phyloP scores from a whole-genome alignment of 176 grass and related monocot species.

The Poa annua region DNA sequence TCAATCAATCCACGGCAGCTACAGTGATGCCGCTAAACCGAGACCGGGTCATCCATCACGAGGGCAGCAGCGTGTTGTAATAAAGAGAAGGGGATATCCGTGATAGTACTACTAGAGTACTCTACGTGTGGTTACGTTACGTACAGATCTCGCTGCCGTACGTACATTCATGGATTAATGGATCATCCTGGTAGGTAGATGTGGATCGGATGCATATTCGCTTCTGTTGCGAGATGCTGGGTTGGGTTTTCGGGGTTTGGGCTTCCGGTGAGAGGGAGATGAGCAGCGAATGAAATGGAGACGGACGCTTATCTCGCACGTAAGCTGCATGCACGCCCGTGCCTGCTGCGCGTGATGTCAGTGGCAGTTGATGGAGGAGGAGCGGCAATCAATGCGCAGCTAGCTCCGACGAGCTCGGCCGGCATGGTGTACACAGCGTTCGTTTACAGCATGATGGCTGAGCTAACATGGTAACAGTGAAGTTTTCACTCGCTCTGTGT shows the following conservation, averaged over 20 bases:
- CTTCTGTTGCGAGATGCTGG: not conserved
- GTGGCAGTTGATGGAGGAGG: constrained; percentile 19
- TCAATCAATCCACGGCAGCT: not conserved
- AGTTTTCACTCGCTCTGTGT: not conserved
- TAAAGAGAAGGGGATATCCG: constrained; percentile 35
- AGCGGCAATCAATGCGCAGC: constrained; percentile 32
- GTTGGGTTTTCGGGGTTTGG: not conserved
- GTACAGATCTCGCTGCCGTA: constrained; percentile 17
- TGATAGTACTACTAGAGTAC: not conserved
- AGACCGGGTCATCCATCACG: not conserved
- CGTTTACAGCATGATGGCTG: not conserved
- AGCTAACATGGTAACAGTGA: not conserved
- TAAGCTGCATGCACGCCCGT: constrained; percentile 13
- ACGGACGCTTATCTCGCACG: constrained; percentile 12
- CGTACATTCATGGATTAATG: not conserved
- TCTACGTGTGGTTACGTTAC: not conserved
- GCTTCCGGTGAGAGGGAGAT: too few species aligned
- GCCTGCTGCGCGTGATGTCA: constrained; percentile 39
- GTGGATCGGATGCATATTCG: not conserved
- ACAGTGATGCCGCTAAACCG: not conserved
- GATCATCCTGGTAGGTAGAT: not conserved
- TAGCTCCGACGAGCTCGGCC: too few species aligned
- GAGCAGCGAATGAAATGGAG: not conserved
- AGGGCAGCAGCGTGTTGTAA: not conserved
- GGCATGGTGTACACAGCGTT: too few species aligned